Evolutionary conservation across 805 yeast genomes (phyloP).

Genomic region (Candida odintsovae): DNA sequence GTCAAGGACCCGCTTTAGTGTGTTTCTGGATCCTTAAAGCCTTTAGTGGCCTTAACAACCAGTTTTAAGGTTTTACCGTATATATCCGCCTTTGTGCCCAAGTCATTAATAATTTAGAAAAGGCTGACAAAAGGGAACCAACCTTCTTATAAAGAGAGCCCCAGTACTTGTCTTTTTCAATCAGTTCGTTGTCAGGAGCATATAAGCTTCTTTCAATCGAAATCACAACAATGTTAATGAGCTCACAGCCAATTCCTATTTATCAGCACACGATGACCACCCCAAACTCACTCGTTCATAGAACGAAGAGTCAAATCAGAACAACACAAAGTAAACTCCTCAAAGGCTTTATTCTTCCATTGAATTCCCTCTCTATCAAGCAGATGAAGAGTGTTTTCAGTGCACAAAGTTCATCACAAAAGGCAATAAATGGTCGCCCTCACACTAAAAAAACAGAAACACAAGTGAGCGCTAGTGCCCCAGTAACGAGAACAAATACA

Average conservation of each 20-base stretch:
- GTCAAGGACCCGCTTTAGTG: neutral
- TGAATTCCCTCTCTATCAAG: neutral
- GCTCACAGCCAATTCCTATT: neutral
- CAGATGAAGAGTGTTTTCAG: neutral
- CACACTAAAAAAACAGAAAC: neutral
- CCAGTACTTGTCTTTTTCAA: neutral
- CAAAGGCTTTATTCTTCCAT: neutral
- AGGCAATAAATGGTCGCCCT: neutral
- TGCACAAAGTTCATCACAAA: neutral
- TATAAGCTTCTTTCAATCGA: neutral
- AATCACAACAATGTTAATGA: neutral
- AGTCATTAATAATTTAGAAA: no score
- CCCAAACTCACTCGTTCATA: neutral
- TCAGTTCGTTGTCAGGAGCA: neutral
- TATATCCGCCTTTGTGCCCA: neutral
- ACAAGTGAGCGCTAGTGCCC: neutral
- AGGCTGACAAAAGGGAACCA: neutral
- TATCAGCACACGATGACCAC: neutral
- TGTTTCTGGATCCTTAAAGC: neutral
- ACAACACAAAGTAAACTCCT: neutral
- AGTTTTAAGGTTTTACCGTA: neutral
- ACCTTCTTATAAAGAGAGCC: neutral
- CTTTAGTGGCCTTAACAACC: neutral
- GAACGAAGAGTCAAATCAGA: neutral
- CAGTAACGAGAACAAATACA: neutral